Evolutionary conservation across 2,329 filamentous ascomycete species (phyloP), one percentile per base, ranked within the genome.

Genomic region (Escovopsis weberi): DNA sequence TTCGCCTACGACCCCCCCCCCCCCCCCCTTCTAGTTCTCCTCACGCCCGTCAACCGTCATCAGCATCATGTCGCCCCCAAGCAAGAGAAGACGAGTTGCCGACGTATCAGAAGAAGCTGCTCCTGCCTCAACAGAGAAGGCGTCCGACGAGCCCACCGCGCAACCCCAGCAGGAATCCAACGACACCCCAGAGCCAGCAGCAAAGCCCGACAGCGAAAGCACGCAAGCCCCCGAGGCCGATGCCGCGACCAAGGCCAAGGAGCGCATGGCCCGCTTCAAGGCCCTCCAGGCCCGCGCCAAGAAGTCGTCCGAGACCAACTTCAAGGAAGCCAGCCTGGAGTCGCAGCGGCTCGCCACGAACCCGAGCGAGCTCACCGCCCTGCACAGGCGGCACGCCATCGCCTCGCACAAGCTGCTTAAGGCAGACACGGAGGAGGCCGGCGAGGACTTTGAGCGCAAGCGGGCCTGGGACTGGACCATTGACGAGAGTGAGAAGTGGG

Each of bases 381-480:
- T 96, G n/a, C 79, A 82, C 49, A 83, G 88, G 48, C 86, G 87
- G 55, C 84, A 86, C 54, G 88, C 85, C 43, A 80, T 91, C 51
- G 89, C 91, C 18, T 80, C 82, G 6, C 86, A 95, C 60, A 98
- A 96, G 57, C 76, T 98, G 0, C 73, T 95, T 37, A 94, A 94
- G 67, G 85, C 87, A 4, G 87, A 95, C 54, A 80, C 87, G 2
- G 85, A 88, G 59, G 85, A 85, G 15, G 69, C 73, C 0, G 87
- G 87, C 32, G 86, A 85, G 43, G 91, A 96, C 61, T 98, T 96
- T 57, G 91, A 98, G 70, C 84, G 91, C 51, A 95, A 96, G 65
- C 80, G 91, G 35, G 91, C 91, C 2, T 98, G 91, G 91, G 91
- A 96, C 66, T 98, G 91, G 85, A 98, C 91, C 1, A 69, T 89